Conservation (phyloP, 2,329 filamentous ascomycete species). For the Sporothrix euskadiensis region DNA sequence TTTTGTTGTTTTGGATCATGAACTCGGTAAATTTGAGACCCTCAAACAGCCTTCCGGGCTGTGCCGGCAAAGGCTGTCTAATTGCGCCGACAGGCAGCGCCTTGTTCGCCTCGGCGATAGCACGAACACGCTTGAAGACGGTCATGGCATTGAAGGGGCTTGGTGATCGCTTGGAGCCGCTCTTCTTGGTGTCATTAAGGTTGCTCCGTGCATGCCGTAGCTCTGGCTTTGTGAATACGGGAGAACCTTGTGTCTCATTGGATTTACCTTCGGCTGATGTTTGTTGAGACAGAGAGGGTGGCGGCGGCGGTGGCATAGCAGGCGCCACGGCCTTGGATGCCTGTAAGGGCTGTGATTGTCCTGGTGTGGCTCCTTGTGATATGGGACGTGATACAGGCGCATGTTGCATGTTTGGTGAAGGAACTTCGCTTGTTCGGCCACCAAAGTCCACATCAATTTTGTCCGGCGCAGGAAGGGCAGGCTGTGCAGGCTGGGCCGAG, state of each 20-base stretch:
- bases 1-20: constrained; percentile 57
- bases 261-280: not conserved
- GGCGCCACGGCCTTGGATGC: not conserved
- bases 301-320: constrained; percentile 12
- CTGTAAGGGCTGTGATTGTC: not conserved
- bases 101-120: constrained; percentile 33
- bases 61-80: constrained; percentile 35
- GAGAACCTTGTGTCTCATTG: constrained; percentile 31
- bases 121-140: constrained; percentile 59
- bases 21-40: constrained; percentile 56
- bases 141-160: constrained; percentile 61
- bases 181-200: constrained; percentile 42
- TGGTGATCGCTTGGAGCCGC: constrained; percentile 50
- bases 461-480: not conserved
- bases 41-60: constrained; percentile 53
- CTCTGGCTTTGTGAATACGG: constrained; percentile 60
- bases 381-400: not conserved
- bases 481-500: not conserved
- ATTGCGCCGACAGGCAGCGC: not conserved
- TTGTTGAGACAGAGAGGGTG: not conserved
- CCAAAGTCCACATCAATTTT: constrained; percentile 25
- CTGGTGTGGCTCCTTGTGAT: not conserved
- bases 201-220: constrained; percentile 59
- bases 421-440: not conserved
- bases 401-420: not conserved